Conservation (phyloP, 352 stramenopile species). For the Phytopythium kandeliae region DNA sequence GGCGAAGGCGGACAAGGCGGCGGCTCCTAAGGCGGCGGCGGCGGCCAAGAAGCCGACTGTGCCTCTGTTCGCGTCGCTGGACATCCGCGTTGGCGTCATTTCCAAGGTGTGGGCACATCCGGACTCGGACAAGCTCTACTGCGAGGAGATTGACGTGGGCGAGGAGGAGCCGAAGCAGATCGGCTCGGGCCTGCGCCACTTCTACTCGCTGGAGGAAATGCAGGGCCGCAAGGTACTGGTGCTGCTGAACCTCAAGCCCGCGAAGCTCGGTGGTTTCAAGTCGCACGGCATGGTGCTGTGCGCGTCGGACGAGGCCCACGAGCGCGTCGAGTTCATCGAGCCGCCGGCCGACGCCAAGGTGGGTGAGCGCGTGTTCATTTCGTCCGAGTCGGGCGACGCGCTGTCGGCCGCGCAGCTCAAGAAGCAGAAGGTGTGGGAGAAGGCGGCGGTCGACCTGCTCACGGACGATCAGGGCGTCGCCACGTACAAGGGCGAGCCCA, state of each 20-base stretch:
- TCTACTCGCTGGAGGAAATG: conserved; percentile 96
- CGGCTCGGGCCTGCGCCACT: conserved; percentile 91
- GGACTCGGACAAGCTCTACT: conserved; percentile 95
- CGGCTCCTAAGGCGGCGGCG: conserved; percentile 29
- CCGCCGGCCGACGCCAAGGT: conserved; percentile 88
- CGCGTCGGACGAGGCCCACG: conserved; percentile 79
- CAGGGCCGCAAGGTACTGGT: conserved; percentile 93
- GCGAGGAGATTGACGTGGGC: conserved; percentile 98
- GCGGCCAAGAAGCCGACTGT: conserved; percentile 47
- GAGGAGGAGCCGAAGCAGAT: conserved; percentile 92
- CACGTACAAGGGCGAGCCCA: conserved; percentile 72
- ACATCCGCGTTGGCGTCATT: conserved; percentile 81
- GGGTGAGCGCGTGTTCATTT: conserved; percentile 91
- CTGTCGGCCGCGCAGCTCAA: conserved; percentile 78
- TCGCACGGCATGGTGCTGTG: conserved; percentile 98
- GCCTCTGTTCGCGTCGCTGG: conserved; percentile 67
- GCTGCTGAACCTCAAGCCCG: conserved; percentile 97
- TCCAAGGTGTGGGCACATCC: conserved; percentile 81
- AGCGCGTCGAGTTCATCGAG: conserved; percentile 94
- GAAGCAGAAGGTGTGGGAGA: conserved; percentile 88
- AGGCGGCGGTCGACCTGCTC: conserved; percentile 56
- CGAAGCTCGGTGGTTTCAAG: conserved; percentile 96
- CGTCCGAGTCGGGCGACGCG: conserved; percentile 57
- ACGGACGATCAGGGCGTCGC: conserved; percentile 62
- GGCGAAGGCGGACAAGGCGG: conserved; percentile 28